Base-by-base conservation (phyloP, 768 basidiomycete species). In the Neoboletus brunneissimus region DNA sequence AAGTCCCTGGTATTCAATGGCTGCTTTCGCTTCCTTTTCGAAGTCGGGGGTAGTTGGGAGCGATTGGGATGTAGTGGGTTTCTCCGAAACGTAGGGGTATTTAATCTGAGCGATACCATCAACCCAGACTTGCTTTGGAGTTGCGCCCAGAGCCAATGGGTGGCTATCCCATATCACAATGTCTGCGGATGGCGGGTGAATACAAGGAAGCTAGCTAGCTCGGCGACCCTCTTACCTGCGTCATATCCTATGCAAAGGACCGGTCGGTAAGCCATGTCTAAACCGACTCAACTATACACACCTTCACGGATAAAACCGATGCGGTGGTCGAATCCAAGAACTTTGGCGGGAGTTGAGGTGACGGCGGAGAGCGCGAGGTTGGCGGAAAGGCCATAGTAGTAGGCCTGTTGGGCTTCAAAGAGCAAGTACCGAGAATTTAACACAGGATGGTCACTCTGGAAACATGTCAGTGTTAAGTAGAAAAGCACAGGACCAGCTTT, bases 111-210 rank as follows among this genome's bases (percentile, higher is more conserved):
- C 66, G 48, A 94, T 87, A 4, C 92, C 93, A 64, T 95, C 92
- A 57, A 94, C 90, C 72, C 80, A 91, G 10, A 91, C 89, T 74
- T 93, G 90, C 48, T 79, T 77, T 5, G 91, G 91, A 0, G 89
- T 85, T 22, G 90, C 89, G 22, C 89, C 89, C 12, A 94, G 75
- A 1, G 83, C 75, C 16, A 94, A 77, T 1, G 91, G 91, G 70
- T 91, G 89, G 37, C 81, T 83, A 62, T 88, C 87, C 86, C 87
- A 88, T 2, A 91, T 64, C 15, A 91, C 85, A 48, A 91, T 44
- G 72, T 92, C 87, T 88, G 32, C 13, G 16, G 27, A 18, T 35
- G 23, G 16, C 8, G 5, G 13, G 31, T 62, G 31, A 54, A 38
- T 34, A 31, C 12, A 20, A 29, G 9, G 25, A 12, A 53, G 15